Evolutionary conservation across 2,329 filamentous ascomycete species (phyloP).

Genomic region (Colletotrichum phormii): DNA sequence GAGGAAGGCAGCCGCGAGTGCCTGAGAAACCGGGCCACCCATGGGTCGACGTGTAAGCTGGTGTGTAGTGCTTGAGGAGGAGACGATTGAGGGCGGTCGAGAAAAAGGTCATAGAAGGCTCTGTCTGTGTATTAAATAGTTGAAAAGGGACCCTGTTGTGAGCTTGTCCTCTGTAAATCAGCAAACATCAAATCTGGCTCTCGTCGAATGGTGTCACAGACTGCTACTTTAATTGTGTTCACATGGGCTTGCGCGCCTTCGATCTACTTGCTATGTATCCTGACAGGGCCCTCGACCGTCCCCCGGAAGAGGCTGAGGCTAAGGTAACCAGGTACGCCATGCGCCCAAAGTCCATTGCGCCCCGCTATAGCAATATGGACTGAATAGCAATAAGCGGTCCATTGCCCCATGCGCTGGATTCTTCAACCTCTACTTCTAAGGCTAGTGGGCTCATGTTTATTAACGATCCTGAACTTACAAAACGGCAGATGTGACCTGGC

Average conservation of each 20-base stretch:
- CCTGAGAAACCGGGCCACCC: not conserved
- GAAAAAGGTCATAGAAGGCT: not conserved
- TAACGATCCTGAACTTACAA: not conserved
- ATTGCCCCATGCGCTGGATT: not conserved
- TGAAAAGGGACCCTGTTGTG: not conserved
- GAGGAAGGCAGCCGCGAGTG: constrained; percentile 6
- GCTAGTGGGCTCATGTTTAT: not conserved
- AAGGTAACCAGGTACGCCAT: too few relatives aligned
- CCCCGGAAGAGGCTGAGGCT: too few relatives aligned
- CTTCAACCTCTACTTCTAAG: not conserved
- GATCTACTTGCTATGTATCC: not conserved
- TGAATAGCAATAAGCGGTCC: not conserved
- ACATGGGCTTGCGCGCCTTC: not conserved
- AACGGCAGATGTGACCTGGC: not conserved
- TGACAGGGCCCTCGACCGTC: not conserved
- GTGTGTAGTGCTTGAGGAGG: not conserved
- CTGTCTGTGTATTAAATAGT: constrained; percentile 18
- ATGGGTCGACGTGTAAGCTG: not conserved
- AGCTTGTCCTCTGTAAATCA: not conserved
- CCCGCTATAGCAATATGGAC: constrained; percentile 5
- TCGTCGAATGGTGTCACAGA: not conserved
- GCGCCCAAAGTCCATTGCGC: not conserved
- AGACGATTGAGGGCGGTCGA: not conserved
- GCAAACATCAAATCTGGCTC: not conserved
- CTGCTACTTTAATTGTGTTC: not conserved